phyloP scores from a whole-genome alignment of 495 filamentous ascomycete genomes.

The Penicillium subrubescens region DNA sequence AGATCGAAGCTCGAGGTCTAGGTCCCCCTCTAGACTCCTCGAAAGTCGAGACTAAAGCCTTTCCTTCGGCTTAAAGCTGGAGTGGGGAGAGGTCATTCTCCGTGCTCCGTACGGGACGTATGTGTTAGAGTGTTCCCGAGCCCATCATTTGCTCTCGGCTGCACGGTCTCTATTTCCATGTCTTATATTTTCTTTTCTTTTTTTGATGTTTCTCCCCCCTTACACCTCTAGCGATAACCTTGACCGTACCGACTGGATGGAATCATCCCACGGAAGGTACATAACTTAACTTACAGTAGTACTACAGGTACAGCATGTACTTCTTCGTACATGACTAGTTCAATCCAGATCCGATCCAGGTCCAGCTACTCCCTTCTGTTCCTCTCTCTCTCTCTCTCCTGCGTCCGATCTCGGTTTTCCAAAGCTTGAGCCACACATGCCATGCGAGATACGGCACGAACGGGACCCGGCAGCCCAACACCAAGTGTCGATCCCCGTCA shows the following conservation, averaged over 20 bases:
- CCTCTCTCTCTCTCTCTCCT: background rate
- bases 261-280: background rate
- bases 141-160: slow-evolving; percentile 2
- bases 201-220: background rate
- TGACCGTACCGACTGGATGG: background rate
- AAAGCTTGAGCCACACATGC: slow-evolving; percentile 18
- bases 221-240: background rate
- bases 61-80: background rate
- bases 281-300: background rate
- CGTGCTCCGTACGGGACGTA: background rate
- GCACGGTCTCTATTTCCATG: background rate
- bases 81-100: background rate
- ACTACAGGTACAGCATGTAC: background rate
- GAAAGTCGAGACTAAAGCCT: too few relatives aligned
- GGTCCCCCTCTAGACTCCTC: background rate
- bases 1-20: background rate
- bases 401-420: slow-evolving; percentile 6
- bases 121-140: background rate
- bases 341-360: background rate
- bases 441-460: slow-evolving; percentile 30
- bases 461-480: slow-evolving; percentile 23
- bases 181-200: background rate
- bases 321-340: background rate
- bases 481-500: slow-evolving; percentile 17
- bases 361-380: background rate